Base-by-base conservation (phyloP, 257 asterid species). In the Forsythia suspensa region DNA sequence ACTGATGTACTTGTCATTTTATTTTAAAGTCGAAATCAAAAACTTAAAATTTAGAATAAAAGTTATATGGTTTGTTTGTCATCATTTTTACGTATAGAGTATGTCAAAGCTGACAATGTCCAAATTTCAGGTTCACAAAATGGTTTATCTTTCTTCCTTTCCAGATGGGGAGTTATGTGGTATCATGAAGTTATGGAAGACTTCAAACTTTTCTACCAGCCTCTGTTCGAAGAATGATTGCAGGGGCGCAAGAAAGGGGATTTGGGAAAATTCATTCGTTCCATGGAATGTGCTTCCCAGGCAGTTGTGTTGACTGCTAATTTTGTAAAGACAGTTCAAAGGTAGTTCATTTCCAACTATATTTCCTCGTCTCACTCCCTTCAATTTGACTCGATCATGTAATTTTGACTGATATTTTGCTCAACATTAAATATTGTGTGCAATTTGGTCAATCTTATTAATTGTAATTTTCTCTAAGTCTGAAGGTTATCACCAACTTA, bases 121-220 rank as follows among this genome's bases (percentile, higher is more conserved):
- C 21, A 52, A 4, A 52, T 52, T 18, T 13, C 21, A 55, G 65
- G 65, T 55, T 55, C 29, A 18, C 29, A 55, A 55, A 55, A 55
- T 18, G 65, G 65, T 55, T 18, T 8, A 55, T 55, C 97, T 95
- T 77, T 93, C 98, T 4, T 78, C 79, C 13, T 85, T 79, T 81
- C 96, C 97, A 36, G 95, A 92, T 77, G 87, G 98, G 87, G 98
- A 95, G 85, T n/a, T 8, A 55, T 55, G 34, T 29, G 34, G 2
- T 29, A 29, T 29, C 2, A 29, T 44, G 99, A 93, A 88, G 97
- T 93, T 66, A 24, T 24, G 24, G 24, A 24, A 24, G 94, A 87
- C 72, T 93, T 87, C 86, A 89, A 89, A 73, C 90, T 93, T 48
- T 95, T 91, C 84, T 95, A 95, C 80, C 86, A 84, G 77, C 92